phyloP scores from a whole-genome alignment of 176 grass and related monocot species.

The Stipa capillata region DNA sequence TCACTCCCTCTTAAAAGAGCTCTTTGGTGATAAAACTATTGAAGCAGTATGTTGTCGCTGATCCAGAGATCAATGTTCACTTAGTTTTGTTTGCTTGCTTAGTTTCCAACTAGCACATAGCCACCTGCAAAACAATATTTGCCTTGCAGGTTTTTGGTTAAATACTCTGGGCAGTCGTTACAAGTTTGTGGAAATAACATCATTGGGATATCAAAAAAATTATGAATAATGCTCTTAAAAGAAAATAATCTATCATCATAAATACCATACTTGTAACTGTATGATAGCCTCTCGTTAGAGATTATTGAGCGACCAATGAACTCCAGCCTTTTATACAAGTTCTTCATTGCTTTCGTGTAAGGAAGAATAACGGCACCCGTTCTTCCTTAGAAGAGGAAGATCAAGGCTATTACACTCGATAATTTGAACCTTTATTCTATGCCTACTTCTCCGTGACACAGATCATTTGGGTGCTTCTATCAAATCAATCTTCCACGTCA shows the following conservation, averaged over 20 bases:
- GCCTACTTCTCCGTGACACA: too few relatives aligned
- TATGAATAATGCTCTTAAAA: neutral
- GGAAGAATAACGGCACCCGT: neutral
- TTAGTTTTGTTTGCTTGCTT: too few relatives aligned
- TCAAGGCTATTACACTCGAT: neutral
- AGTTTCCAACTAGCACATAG: neutral
- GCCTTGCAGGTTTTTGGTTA: neutral
- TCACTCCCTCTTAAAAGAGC: too few relatives aligned
- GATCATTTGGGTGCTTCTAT: conserved; percentile 8
- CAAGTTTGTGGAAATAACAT: neutral
- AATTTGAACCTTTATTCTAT: neutral
- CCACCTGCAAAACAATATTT: neutral
- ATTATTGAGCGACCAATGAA: neutral
- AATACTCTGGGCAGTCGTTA: neutral
- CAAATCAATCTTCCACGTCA: neutral
- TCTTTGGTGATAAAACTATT: too few relatives aligned
- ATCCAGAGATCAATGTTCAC: too few relatives aligned
- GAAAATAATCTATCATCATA: neutral
- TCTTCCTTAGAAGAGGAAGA: neutral
- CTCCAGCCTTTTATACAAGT: neutral
- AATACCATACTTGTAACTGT: neutral
- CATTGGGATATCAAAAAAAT: neutral
- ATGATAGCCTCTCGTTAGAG: neutral
- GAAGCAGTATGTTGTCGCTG: too few relatives aligned
- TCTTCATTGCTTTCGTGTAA: neutral